Base-by-base conservation (phyloP, 2,329 filamentous ascomycete species). In the Mycosphaerella sp. region DNA sequence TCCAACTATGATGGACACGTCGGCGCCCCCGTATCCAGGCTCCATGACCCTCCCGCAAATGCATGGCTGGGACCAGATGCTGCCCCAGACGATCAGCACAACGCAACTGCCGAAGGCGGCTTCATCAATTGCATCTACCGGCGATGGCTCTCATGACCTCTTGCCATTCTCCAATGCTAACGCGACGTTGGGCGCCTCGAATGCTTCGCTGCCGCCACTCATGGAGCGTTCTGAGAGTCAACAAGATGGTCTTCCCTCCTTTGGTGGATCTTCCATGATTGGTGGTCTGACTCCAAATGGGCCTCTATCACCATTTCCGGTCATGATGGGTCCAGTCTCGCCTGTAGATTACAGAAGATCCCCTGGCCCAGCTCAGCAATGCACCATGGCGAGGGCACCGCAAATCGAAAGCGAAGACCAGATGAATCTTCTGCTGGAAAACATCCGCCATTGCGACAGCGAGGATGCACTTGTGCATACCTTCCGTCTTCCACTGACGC, bases 371-470 rank as follows among this genome's bases (percentile, higher is more conserved):
- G 78, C 79, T 60, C 82, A 84, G 66, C 78, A 81, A 43, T 74
- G 84, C 64, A 84, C 81, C 32, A 77, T 83, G 60, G 80, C 82
- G 26, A 84, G 80, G 69, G 82, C 89, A 14, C 92, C 93, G 31
- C 89, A 95, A 70, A 81, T 97, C 40, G 76, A 82, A 57, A 85
- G 80, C 58, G 92, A 97, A 55, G 87, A 95, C 61, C 89, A 96
- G 70, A 85, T 91, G 63, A 86, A 86, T 67, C 78, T 82, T 63
- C 89, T 97, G 58, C 77, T 95, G 64, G 89, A 95, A 64, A 91
- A 91, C 67, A 91, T 96, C 67, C 85, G 86, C 65, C 80, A 77
- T 62, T 84, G 83, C 62, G 92, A 97, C 69, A 84, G 79, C 62
- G 88, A 95, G 66, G 84, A 85, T 66, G 84, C 87, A 44, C 84